phyloP scores from a whole-genome alignment of 2,329 filamentous ascomycete species.

The Geosmithia morbida region DNA sequence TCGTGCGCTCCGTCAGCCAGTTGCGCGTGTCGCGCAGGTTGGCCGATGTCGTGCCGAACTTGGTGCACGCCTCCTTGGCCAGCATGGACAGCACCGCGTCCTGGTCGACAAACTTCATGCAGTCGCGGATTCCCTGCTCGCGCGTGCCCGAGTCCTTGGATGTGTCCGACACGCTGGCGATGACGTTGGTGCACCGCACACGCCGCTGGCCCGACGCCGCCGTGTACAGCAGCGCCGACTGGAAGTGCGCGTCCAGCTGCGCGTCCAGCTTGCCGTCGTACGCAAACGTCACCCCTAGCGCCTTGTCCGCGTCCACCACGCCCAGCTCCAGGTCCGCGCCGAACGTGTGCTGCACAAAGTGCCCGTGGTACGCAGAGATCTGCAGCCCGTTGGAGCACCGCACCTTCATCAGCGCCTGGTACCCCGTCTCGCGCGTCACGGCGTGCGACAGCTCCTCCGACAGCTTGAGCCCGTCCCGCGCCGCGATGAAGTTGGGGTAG shows the following conservation, averaged over 20 bases:
- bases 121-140: conserved; percentile 52
- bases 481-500: conserved; percentile 89
- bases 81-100: conserved; percentile 82
- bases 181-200: conserved; percentile 84
- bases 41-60: conserved; percentile 55
- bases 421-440: conserved; percentile 81
- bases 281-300: conserved; percentile 77
- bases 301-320: conserved; percentile 84
- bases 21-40: conserved; percentile 75
- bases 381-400: conserved; percentile 94
- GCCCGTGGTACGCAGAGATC: conserved; percentile 86
- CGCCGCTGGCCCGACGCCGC: conserved; percentile 78
- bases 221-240: conserved; percentile 87
- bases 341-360: conserved; percentile 91
- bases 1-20: conserved; percentile 75
- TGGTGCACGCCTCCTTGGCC: conserved; percentile 87
- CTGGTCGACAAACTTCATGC: conserved; percentile 89
- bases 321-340: conserved; percentile 92
- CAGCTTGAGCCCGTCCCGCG: conserved; percentile 72
- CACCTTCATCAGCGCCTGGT: conserved; percentile 95
- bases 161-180: conserved; percentile 75
- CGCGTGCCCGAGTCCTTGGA: conserved; percentile 22
- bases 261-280: conserved; percentile 97
- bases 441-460: conserved; percentile 76
- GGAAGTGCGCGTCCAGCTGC: conserved; percentile 95